These are phyloP conservation scores for Auricularia cornea DNA, from an alignment of 768 basidiomycete genomes.

Conservation along the genomic window DNA sequence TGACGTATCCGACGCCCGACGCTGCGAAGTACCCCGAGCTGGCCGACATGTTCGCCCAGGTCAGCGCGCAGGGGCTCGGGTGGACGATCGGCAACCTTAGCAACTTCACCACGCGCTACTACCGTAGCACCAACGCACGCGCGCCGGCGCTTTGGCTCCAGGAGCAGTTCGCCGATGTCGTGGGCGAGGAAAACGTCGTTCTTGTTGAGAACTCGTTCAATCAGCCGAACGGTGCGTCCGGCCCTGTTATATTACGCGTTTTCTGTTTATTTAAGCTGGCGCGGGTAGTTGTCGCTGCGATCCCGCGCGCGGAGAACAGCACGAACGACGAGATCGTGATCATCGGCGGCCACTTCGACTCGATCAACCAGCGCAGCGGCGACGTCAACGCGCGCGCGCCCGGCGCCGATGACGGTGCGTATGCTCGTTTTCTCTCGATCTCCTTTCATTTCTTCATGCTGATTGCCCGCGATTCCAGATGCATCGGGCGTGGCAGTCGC, in stretches of 20 bases:
- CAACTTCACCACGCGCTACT: too few relatives aligned
- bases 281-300: conserved; percentile 1
- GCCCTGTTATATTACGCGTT: not conserved
- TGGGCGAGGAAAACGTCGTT: not conserved
- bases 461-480: not conserved
- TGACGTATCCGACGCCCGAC: too few relatives aligned
- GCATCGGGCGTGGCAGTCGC: not conserved
- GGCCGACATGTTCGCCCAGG: too few relatives aligned
- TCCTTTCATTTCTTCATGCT: too few relatives aligned
- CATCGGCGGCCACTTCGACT: conserved; percentile 4
- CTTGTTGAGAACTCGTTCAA: conserved; percentile 6
- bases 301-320: too few relatives aligned
- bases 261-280: not conserved
- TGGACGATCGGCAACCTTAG: too few relatives aligned
- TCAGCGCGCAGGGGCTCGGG: too few relatives aligned
- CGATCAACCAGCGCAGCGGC: conserved; percentile 1
- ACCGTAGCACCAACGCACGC: too few relatives aligned
- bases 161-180: not conserved
- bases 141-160: too few relatives aligned
- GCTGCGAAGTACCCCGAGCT: too few relatives aligned
- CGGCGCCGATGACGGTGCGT: conserved; percentile 1
- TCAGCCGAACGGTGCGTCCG: conserved; percentile 1
- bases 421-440: not conserved
- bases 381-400: too few relatives aligned
- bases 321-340: not conserved